These are phyloP conservation scores for Usnea hakonensis DNA, from an alignment of 495 filamentous ascomycete genomes.

Conservation along the genomic window DNA sequence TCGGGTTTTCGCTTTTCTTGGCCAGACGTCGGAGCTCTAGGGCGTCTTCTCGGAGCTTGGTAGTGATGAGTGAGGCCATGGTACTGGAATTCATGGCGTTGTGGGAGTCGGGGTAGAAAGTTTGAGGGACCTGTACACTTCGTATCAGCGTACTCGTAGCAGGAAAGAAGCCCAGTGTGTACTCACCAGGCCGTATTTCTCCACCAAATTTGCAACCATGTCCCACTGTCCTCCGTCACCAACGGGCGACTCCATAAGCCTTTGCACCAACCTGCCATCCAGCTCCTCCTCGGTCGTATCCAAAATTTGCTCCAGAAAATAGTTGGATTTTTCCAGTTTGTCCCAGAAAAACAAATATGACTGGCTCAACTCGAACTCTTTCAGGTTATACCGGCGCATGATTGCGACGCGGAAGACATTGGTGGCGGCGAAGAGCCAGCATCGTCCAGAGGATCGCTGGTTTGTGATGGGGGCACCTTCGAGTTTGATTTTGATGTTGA, in stretches of 20 bases:
- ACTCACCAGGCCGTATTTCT: constrained; percentile 67
- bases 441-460: constrained; percentile 69
- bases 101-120: constrained; percentile 69
- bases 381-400: constrained; percentile 69
- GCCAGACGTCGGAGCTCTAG: constrained; percentile 52
- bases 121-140: constrained; percentile 52
- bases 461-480: constrained; percentile 82
- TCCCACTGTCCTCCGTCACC: constrained; percentile 87
- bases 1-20: constrained; percentile 17
- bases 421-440: constrained; percentile 83
- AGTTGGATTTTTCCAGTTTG: constrained; percentile 88
- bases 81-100: constrained; percentile 60
- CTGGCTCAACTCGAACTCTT: constrained; percentile 77
- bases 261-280: constrained; percentile 61
- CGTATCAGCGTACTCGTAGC: not conserved
- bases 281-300: constrained; percentile 61
- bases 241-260: constrained; percentile 56
- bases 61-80: constrained; percentile 70
- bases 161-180: not conserved
- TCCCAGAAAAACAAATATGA: constrained; percentile 93
- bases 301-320: constrained; percentile 74
- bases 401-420: constrained; percentile 81
- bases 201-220: constrained; percentile 79
- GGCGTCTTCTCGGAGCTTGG: constrained; percentile 79
- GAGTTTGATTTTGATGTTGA: constrained; percentile 73